Evolutionary conservation across 345 rosid species (phyloP).

Genomic region (Brassica cretica): DNA sequence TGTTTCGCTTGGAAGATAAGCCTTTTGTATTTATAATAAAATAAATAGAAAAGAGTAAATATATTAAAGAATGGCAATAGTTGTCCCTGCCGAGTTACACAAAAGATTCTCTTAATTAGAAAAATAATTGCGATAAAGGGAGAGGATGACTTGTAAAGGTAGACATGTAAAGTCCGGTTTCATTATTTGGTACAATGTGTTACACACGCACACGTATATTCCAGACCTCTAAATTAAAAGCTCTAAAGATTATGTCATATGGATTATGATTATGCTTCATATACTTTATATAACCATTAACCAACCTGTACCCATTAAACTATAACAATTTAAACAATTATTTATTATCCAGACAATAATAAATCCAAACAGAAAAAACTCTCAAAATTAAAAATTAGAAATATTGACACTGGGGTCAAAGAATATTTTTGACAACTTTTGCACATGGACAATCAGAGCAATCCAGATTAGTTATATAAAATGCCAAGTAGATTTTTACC

Average conservation of each 20-base stretch:
- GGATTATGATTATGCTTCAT: conserved; percentile 7
- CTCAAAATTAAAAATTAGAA: background rate
- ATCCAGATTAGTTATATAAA: background rate
- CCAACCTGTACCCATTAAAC: background rate
- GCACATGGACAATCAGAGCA: conserved; percentile 25
- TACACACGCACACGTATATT: conserved; percentile 23
- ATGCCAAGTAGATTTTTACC: background rate
- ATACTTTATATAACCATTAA: conserved; percentile 1
- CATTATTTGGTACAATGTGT: conserved; percentile 16
- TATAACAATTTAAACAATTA: background rate
- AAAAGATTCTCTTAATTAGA: conserved; percentile 3
- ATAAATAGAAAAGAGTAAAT: background rate
- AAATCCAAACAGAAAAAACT: background rate
- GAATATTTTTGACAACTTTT: conserved; percentile 3
- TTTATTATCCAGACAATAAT: background rate
- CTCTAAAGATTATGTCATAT: background rate
- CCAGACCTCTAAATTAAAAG: conserved; percentile 2
- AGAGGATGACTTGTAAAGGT: conserved; percentile 27
- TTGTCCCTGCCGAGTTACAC: conserved; percentile 19
- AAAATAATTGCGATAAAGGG: background rate
- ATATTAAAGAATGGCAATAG: conserved; percentile 2
- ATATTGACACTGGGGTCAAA: conserved; percentile 2
- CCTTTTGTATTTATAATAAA: conserved; percentile 36
- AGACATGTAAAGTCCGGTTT: background rate
- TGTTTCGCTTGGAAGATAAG: conserved; percentile 80